A percentile compares a stretch with the other conserved stretches of the same genome.
Evolutionary conservation across 768 basidiomycete genomes (phyloP).

Genomic region (Rhodotorula paludigena): DNA sequence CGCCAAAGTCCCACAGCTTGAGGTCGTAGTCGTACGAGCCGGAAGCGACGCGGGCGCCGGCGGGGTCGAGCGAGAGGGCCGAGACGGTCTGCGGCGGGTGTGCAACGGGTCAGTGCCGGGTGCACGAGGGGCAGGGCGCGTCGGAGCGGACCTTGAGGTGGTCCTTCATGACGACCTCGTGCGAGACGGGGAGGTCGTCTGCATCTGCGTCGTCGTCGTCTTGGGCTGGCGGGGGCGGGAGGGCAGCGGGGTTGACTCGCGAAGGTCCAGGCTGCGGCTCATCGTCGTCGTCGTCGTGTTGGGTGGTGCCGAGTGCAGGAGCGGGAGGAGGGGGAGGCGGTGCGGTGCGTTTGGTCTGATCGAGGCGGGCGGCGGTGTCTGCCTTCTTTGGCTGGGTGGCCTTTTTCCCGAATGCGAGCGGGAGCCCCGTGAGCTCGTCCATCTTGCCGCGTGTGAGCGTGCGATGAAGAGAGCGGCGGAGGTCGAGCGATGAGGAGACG

Average conservation of each 20-base stretch:
- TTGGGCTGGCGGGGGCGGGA: too few relatives aligned
- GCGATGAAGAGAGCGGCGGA: not conserved
- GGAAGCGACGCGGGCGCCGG: slow-evolving; percentile 82
- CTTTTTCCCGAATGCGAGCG: slow-evolving; percentile 75
- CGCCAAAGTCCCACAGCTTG: slow-evolving; percentile 99
- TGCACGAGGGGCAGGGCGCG: not conserved
- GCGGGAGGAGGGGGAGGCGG: not conserved
- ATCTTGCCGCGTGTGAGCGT: slow-evolving; percentile 41
- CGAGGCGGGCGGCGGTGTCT: slow-evolving; percentile 67
- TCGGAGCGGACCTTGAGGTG: slow-evolving; percentile 65
- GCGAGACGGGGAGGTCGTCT: slow-evolving; percentile 74
- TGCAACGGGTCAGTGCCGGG: not conserved
- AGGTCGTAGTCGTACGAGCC: slow-evolving; percentile 97
- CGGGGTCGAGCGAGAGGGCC: slow-evolving; percentile 83
- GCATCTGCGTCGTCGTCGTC: slow-evolving; percentile 50
- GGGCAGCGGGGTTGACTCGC: not conserved
- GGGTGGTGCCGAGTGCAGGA: not conserved
- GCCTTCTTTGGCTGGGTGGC: slow-evolving; percentile 59
- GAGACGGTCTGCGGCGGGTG: slow-evolving; percentile 61
- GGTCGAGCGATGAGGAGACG: not conserved
- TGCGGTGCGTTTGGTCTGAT: slow-evolving; percentile 51
- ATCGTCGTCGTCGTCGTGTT: slow-evolving; percentile 14
- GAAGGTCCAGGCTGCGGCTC: not conserved
- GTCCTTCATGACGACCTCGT: slow-evolving; percentile 87
- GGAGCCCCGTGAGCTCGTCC: slow-evolving; percentile 68